phyloP scores from a whole-genome alignment of 805 yeast genomes.

The Yamadazyma scolyti region DNA sequence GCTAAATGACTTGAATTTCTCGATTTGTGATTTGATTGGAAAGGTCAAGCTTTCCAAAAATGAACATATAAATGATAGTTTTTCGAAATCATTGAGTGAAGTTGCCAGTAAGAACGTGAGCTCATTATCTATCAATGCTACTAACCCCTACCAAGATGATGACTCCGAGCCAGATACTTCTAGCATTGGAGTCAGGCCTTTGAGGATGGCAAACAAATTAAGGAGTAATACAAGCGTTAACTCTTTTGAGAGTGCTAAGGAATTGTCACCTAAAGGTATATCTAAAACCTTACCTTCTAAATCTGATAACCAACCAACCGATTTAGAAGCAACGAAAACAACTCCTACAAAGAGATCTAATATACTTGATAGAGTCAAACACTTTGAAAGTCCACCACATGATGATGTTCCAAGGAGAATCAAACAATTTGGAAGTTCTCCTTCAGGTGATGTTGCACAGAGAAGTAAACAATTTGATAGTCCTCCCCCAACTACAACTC shows the following conservation, averaged over 20 bases:
- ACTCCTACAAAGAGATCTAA: conserved; percentile 14
- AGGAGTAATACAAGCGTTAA: conserved; percentile 6
- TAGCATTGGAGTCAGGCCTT: conserved; percentile 57
- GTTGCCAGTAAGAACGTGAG: not conserved
- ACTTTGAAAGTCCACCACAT: conserved; percentile 28
- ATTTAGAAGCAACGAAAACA: conserved; percentile 16
- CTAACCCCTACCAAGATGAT: not conserved
- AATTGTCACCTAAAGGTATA: conserved; percentile 1
- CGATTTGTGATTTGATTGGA: conserved; percentile 55
- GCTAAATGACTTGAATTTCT: conserved; percentile 65
- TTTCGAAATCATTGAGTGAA: not conserved
- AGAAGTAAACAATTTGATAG: conserved; percentile 17
- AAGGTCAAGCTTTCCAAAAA: conserved; percentile 6
- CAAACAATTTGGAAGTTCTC: conserved; percentile 12
- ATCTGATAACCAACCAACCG: too few relatives aligned
- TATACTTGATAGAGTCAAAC: conserved; percentile 34
- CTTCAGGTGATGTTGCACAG: conserved; percentile 1
- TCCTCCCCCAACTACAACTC: not conserved
- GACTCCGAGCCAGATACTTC: conserved; percentile 1
- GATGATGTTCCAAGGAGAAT: conserved; percentile 9
- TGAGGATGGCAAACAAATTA: conserved; percentile 61
- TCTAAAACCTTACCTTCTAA: too few relatives aligned
- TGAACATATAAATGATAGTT: conserved; percentile 2
- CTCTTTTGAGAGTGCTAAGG: too few relatives aligned
- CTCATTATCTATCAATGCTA: not conserved